phyloP scores from a whole-genome alignment of 768 basidiomycete species.

The Mycena belliarum region DNA sequence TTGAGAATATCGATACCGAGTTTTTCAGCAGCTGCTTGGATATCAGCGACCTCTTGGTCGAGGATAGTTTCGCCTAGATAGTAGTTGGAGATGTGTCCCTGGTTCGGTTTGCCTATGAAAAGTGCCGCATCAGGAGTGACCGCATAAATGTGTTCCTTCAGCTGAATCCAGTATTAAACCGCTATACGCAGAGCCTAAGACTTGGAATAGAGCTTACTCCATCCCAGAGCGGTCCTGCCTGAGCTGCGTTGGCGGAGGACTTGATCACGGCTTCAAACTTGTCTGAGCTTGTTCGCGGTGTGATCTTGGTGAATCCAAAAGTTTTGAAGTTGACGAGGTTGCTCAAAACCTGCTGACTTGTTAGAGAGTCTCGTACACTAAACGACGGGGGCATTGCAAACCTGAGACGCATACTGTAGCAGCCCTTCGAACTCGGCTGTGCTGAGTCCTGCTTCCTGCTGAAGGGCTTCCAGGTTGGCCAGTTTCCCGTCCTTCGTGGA shows the following conservation, averaged over 20 bases:
- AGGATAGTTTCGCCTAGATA: constrained; percentile 73
- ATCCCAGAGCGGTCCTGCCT: constrained; percentile 63
- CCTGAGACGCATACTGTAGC: constrained; percentile 76
- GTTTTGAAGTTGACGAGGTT: constrained; percentile 76
- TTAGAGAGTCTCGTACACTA: background rate
- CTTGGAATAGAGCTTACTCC: constrained; percentile 41
- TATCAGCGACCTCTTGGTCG: constrained; percentile 76
- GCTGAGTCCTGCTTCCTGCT: constrained; percentile 53
- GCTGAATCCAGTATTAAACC: constrained; percentile 39
- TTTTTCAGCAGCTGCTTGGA: constrained; percentile 77
- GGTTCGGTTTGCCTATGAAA: constrained; percentile 76
- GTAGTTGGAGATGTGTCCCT: constrained; percentile 83
- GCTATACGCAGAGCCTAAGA: background rate
- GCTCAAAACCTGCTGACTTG: constrained; percentile 53
- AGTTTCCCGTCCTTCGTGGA: constrained; percentile 55
- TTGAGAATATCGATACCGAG: constrained; percentile 77
- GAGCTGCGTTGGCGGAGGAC: constrained; percentile 57
- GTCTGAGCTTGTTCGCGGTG: constrained; percentile 64
- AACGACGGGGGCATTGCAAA: constrained; percentile 28
- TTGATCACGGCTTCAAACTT: constrained; percentile 67
- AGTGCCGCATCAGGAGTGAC: constrained; percentile 62
- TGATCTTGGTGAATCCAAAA: constrained; percentile 86
- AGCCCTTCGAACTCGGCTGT: constrained; percentile 67
- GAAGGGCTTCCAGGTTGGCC: constrained; percentile 55
- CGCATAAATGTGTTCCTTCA: constrained; percentile 76